Evolutionary conservation across 2,329 filamentous ascomycete genomes (phyloP).

Genomic region (Fusarium nurragi): DNA sequence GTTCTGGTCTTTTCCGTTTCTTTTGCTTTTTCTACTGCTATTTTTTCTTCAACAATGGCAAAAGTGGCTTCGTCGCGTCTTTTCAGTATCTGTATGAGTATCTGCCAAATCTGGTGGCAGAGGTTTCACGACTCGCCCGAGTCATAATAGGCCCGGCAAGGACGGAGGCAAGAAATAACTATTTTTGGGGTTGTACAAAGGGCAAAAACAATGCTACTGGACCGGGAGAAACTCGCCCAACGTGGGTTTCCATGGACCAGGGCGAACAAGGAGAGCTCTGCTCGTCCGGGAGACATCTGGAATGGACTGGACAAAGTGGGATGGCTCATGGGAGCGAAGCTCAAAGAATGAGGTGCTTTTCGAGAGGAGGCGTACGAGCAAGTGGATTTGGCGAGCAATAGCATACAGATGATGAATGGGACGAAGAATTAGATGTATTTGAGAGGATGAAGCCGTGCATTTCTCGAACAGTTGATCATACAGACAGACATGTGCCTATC

Average conservation of each 20-base stretch:
- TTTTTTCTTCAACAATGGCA: conserved; percentile 30
- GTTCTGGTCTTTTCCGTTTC: conserved; percentile 37
- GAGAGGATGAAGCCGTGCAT: background rate
- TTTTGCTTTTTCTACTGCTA: conserved; percentile 29
- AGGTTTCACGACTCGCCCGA: conserved; percentile 25
- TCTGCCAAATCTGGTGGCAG: conserved; percentile 35
- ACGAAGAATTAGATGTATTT: conserved; percentile 35
- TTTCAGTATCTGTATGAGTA: conserved; percentile 45
- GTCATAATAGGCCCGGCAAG: conserved; percentile 24
- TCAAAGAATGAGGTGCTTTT: conserved; percentile 32
- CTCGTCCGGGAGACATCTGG: too few relatives aligned
- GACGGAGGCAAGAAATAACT: conserved; percentile 22
- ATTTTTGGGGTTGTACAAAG: conserved; percentile 40
- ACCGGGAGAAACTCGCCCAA: conserved; percentile 13
- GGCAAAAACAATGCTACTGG: conserved; percentile 23
- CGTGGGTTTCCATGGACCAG: conserved; percentile 7
- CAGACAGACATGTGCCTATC: background rate
- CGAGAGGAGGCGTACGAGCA: conserved; percentile 37
- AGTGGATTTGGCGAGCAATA: conserved; percentile 38
- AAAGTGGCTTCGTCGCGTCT: conserved; percentile 41
- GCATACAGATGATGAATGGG: conserved; percentile 43
- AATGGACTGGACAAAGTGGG: conserved; percentile 21
- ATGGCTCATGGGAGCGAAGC: conserved; percentile 18
- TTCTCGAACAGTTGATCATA: background rate
- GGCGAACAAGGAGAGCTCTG: conserved; percentile 23